Conservation (phyloP, 2,329 filamentous ascomycete species). For the Dothideomycetidae sp. region DNA sequence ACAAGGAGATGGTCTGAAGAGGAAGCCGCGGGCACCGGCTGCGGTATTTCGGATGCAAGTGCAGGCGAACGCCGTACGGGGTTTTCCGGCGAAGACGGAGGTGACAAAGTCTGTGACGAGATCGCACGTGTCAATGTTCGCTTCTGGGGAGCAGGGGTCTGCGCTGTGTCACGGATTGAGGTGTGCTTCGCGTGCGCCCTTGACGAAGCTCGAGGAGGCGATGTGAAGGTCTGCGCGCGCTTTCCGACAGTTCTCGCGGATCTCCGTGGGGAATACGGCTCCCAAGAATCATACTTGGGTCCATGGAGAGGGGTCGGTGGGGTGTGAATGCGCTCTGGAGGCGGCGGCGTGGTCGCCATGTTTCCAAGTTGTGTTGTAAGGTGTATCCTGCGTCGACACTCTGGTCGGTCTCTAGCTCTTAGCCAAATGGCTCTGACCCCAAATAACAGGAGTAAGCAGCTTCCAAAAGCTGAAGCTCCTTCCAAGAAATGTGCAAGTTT, state of each 20-base stretch:
- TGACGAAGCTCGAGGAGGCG: neutral
- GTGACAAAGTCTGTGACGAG: slow-evolving; percentile 32
- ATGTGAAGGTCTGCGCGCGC: slow-evolving; percentile 5
- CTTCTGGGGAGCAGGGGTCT: slow-evolving; percentile 5
- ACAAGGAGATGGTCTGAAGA: too few relatives aligned
- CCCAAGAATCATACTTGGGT: slow-evolving; percentile 49
- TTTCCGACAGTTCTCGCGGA: slow-evolving; percentile 41
- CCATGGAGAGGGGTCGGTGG: slow-evolving; percentile 57
- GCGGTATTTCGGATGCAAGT: too few relatives aligned
- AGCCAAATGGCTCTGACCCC: too few relatives aligned
- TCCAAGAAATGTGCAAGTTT: too few relatives aligned
- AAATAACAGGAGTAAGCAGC: too few relatives aligned
- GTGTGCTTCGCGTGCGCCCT: neutral
- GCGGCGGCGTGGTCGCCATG: too few relatives aligned
- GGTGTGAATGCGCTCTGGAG: slow-evolving; percentile 48
- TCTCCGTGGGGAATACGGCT: slow-evolving; percentile 59
- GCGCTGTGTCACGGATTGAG: neutral
- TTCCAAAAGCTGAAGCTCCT: too few relatives aligned
- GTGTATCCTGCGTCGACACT: too few relatives aligned
- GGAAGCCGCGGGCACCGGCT: too few relatives aligned
- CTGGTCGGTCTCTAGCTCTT: too few relatives aligned
- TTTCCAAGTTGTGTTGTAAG: too few relatives aligned
- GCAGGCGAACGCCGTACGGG: too few relatives aligned
- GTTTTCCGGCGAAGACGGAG: slow-evolving; percentile 24
- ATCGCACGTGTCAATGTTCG: slow-evolving; percentile 26